Base-by-base conservation (phyloP, 1,284 basidiomycete genomes). In the Cutaneotrichosporon sp. region DNA sequence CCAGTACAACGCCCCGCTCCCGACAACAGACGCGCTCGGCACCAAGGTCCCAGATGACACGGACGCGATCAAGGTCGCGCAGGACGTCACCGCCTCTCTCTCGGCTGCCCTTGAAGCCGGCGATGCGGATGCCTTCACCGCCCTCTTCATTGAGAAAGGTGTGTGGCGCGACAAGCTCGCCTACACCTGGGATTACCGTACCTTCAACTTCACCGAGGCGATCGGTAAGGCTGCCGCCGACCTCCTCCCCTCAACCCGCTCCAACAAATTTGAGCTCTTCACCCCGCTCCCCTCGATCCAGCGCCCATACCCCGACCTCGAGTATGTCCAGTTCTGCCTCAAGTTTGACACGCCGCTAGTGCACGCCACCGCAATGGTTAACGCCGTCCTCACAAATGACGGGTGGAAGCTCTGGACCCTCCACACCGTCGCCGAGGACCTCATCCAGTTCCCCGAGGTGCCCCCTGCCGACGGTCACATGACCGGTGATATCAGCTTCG, bases 121-220 rank as follows among this genome's bases (percentile, higher is more conserved):
- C 9, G 66, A 73, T 51, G 66, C 65, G 5, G 31, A 61, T 2
- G 66, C 49, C 10, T 75, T 75, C 57, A 55, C 71, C 38, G 57
- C 38, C 16, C 61, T 72, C 9, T 75, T 75, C 62, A 51, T 71
- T n/a, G 71, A 75, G 30, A 18, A 30, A 50, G 61, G 61, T 38
- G 69, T 70, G 2, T 73, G 72, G 72, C 61, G 72, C 36, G 72
- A 73, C 68, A 61, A 62, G 31, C 49, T 62, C 14, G 64, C 61
- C 2, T 68, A 66, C 65, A 87, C 87, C 13, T 88, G 86, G 86
- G 84, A 86, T 68, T 85, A 88, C 71, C 85, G 87, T 58, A 88
- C 87, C 0, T 86, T 88, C 76, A 81, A 83, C 61, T 83, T 84
- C 31, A 61, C 66, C 14, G 56, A 75, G 5, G 73, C 73, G 61